phyloP scores from a whole-genome alignment of 352 stramenopile species.

The Phytophthora hybrid region DNA sequence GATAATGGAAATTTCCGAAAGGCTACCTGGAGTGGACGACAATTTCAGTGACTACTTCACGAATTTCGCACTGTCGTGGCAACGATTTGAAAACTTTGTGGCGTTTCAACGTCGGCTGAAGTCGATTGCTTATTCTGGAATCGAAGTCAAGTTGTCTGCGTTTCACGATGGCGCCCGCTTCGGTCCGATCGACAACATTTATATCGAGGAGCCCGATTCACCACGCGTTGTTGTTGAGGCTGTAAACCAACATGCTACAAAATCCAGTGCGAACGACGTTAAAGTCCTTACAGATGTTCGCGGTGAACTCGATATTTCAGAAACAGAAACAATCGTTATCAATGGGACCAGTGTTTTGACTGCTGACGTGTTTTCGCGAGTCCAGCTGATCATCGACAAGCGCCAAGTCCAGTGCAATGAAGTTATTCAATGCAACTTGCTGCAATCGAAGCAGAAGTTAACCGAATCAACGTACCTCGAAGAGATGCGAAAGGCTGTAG shows the following conservation, averaged over 20 bases:
- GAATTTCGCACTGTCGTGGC: conserved; percentile 13
- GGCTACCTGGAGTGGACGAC: background rate
- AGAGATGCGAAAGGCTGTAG: background rate
- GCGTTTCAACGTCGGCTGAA: conserved; percentile 25
- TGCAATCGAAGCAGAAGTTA: conserved; percentile 8
- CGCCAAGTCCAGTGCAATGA: background rate
- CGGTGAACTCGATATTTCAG: background rate
- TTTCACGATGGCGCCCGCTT: conserved; percentile 23
- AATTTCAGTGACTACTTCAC: conserved; percentile 17
- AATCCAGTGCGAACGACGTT: background rate
- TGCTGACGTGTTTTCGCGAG: background rate
- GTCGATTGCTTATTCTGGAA: conserved; percentile 28
- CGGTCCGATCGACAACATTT: background rate
- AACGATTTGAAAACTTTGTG: conserved; percentile 34
- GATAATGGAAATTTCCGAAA: conserved; percentile 7
- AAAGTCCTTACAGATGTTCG: background rate
- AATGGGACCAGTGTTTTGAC: background rate
- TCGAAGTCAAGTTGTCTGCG: conserved; percentile 3
- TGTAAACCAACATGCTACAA: conserved; percentile 2
- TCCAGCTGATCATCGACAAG: background rate
- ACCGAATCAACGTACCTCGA: background rate
- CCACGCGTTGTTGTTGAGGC: background rate
- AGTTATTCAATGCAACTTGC: conserved; percentile 11
- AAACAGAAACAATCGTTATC: background rate
- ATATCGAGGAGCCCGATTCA: background rate